A percentile compares a stretch with the other conserved stretches of the same genome.
Evolutionary conservation across 352 stramenopile genomes (phyloP).

Genomic region (Phytophthora meadii): DNA sequence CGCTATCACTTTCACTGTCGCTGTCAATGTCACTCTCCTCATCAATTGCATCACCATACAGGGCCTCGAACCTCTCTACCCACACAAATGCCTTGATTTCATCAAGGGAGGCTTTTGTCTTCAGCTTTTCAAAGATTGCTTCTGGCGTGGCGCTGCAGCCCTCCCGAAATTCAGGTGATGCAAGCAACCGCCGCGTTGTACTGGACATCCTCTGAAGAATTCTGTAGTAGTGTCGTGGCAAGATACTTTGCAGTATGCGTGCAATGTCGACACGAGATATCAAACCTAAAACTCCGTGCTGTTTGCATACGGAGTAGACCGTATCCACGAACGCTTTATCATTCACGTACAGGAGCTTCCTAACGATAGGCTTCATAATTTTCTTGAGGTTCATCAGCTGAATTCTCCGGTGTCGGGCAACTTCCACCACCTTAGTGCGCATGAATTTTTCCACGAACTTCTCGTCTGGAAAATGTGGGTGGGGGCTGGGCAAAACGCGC

Average conservation of each 20-base stretch:
- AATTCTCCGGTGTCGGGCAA: slow-evolving; percentile 47
- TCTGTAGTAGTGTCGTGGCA: slow-evolving; percentile 46
- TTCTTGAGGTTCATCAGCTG: slow-evolving; percentile 57
- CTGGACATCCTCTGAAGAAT: slow-evolving; percentile 36
- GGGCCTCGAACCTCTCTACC: slow-evolving; percentile 48
- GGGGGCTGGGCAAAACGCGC: slow-evolving; percentile 48
- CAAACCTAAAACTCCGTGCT: slow-evolving; percentile 45
- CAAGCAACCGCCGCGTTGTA: slow-evolving; percentile 15
- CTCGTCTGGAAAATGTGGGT: slow-evolving; percentile 54
- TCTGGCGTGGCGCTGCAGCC: slow-evolving; percentile 28
- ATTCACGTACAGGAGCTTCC: slow-evolving; percentile 47
- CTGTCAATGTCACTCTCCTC: slow-evolving; percentile 22
- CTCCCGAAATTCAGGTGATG: slow-evolving; percentile 27
- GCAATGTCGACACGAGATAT: slow-evolving; percentile 44
- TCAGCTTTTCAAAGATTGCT: slow-evolving; percentile 35
- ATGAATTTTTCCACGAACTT: slow-evolving; percentile 49
- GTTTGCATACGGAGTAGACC: slow-evolving; percentile 45
- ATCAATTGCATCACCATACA: slow-evolving; percentile 30
- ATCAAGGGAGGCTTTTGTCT: slow-evolving; percentile 13
- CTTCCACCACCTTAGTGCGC: slow-evolving; percentile 38
- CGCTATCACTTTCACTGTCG: slow-evolving; percentile 4
- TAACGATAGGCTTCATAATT: slow-evolving; percentile 46
- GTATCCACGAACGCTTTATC: slow-evolving; percentile 55
- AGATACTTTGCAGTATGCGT: slow-evolving; percentile 40
- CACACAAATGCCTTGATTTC: slow-evolving; percentile 57